Base-by-base conservation (phyloP, 129 eudicot genomes). In the Calendula officinalis region DNA sequence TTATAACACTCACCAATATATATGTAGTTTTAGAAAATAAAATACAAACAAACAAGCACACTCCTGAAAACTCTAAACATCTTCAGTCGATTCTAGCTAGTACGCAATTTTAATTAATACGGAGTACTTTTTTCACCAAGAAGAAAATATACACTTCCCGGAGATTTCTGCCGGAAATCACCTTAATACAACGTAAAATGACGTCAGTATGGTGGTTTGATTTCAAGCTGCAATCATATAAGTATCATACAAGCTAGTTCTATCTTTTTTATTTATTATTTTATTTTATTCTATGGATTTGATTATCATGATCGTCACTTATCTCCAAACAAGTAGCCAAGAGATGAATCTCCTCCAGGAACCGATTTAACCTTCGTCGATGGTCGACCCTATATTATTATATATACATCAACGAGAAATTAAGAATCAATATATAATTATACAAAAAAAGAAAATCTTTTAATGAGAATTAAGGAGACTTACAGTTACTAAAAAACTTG, bases 241-340 rank as follows among this genome's bases (percentile, higher is more conserved):
- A 0, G 2, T 22, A 22, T 22, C 22, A 5, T 50, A 6, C 6
- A 50, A 10, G 5, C 14, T 37, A 36, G 16, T 42, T 58, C 9
- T 40, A 40, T 40, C 9, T 40, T 11, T 41, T 41, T 8, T 6
- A 41, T 41, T 0, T 8, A 4, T 6, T 7, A 41, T 11, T 11
- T 41, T 41, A 41, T 41, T 41, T 6, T 41, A 41, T 41, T 6
- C 5, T 8, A 41, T 8, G 45, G 10, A 41, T 41, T 41, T 41
- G 5, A 11, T 41, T 5, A 8, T 40, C 17, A 17, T 33, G 50
- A 60, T 41, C 54, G 44, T 73, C 60, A 73, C 79, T 84, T 75
- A 55, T 81, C 86, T 84, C 86, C 91, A 75, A 84, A 84, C 75
- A 84, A 56, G 76, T 84, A 84, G 3, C 91, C 91, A 36, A 81